Conservation (phyloP, 371 early-diverging fungal species). For the Apophysomyces variabilis region DNA sequence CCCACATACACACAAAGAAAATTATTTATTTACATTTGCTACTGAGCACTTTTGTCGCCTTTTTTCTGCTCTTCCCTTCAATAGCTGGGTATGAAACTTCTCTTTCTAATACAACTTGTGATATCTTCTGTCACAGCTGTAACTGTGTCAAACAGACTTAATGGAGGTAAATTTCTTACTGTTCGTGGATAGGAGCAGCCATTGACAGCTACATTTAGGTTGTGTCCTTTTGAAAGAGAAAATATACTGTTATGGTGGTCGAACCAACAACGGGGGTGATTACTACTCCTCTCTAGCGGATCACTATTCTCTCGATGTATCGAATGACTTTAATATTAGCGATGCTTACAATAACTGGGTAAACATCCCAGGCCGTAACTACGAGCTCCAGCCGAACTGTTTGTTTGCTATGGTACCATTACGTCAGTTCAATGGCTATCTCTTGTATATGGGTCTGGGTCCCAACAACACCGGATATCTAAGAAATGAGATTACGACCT, state of each 20-base stretch:
- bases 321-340: not conserved
- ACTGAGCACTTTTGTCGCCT: too few species aligned
- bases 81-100: not conserved
- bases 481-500: not conserved
- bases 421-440: not conserved
- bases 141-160: not conserved
- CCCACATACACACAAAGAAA: too few species aligned
- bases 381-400: slow-evolving; percentile 1
- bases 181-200: not conserved
- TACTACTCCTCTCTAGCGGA: not conserved
- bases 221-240: slow-evolving; percentile 5
- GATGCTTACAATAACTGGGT: not conserved
- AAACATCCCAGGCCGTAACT: not conserved
- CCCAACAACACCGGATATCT: not conserved
- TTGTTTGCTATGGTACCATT: slow-evolving; percentile 7
- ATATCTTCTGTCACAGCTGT: not conserved
- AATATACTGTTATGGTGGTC: slow-evolving; percentile 19
- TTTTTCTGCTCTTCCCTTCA: too few species aligned
- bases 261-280: not conserved
- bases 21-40: too few species aligned
- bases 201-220: not conserved
- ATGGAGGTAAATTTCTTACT: slow-evolving; percentile 1
- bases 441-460: slow-evolving; percentile 4
- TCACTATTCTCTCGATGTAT: slow-evolving; percentile 7
- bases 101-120: not conserved